Evolutionary conservation across 1,284 basidiomycete species (phyloP), one percentile per base, ranked within the genome.

Genomic region (Ustilago cynodontis): DNA sequence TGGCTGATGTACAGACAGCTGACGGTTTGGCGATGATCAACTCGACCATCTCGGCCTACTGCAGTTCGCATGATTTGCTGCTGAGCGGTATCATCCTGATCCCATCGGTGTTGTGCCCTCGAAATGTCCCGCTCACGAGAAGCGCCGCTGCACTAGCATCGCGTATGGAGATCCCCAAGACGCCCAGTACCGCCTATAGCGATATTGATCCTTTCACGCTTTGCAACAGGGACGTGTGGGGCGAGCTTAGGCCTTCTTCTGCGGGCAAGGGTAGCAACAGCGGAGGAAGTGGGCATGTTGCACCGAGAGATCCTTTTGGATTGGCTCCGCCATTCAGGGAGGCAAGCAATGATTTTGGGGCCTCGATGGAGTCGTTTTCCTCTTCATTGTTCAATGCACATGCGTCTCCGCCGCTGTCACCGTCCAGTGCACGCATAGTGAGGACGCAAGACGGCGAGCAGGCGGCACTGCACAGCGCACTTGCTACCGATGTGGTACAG

Each of bases 1-100:
- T 81, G 59, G 79, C 71, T 3, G 71, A 81, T 33, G 65, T 69
- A 3, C 66, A 76, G 35, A 63, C 70, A 1, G 45, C 67, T 3
- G 77, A 76, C 14, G 78, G 77, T 3, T 29, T 81, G 31, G 49
- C 69, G 2, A 67, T 73, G 69, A 75, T 79, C 55, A 78, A 69
- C n/a, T 67, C 64, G 11, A 81, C 79, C 31, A 68, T 81, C 31
- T 74, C 67, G 26, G 73, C 77, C 6, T 81, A 81, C 41, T 79
- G 77, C 62, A 58, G 45, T 24, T 69, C 69, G 31, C 79, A 81
- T 49, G 65, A 78, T 51, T 56, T 81, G 1, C 37, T 79, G 39
- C 65, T 81, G 8, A 71, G 74, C 24, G 77, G 77, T 13, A 35
- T 81, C 31, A 63, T 81, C 45, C 49, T 79, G 6, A 55, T 79